These are phyloP conservation scores for Talaromyces rugulosus DNA, from an alignment of 2,329 filamentous ascomycete genomes.

Conservation along the genomic window DNA sequence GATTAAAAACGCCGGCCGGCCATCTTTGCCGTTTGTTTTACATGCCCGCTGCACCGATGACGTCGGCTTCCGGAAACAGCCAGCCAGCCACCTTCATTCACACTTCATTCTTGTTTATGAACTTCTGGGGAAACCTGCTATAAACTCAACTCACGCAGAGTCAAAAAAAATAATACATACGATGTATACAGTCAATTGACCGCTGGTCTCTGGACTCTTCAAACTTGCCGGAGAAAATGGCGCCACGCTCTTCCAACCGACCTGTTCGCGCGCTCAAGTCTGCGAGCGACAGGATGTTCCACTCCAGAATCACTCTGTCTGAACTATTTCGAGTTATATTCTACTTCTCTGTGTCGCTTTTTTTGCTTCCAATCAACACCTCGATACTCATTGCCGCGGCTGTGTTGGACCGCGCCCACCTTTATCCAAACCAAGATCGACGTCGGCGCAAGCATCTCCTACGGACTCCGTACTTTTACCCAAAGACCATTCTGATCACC, in stretches of 20 bases:
- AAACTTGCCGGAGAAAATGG: neutral
- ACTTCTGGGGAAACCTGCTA: neutral
- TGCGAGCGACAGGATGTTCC: neutral
- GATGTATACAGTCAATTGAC: neutral
- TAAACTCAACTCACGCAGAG: neutral
- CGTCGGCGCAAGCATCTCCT: constrained; percentile 22
- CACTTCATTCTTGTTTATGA: neutral
- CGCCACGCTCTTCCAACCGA: neutral
- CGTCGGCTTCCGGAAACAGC: neutral
- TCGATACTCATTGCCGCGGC: constrained; percentile 39
- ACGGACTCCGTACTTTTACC: constrained; percentile 33
- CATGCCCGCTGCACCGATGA: neutral
- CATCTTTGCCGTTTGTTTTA: neutral
- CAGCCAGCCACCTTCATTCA: neutral
- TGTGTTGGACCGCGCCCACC: constrained; percentile 24
- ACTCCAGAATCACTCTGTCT: constrained; percentile 11
- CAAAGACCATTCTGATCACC: constrained; percentile 63
- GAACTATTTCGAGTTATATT: neutral
- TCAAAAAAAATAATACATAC: neutral
- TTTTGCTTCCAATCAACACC: constrained; percentile 48
- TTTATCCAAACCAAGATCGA: constrained; percentile 19
- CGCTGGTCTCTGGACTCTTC: neutral
- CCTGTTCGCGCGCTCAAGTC: neutral
- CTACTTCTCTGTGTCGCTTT: constrained; percentile 13
- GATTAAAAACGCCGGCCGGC: neutral